A percentile compares a stretch with the other conserved stretches of the same genome.
These are phyloP conservation scores for Cyberlindnera maritima DNA, from an alignment of 805 yeast genomes.

Conservation along the genomic window DNA sequence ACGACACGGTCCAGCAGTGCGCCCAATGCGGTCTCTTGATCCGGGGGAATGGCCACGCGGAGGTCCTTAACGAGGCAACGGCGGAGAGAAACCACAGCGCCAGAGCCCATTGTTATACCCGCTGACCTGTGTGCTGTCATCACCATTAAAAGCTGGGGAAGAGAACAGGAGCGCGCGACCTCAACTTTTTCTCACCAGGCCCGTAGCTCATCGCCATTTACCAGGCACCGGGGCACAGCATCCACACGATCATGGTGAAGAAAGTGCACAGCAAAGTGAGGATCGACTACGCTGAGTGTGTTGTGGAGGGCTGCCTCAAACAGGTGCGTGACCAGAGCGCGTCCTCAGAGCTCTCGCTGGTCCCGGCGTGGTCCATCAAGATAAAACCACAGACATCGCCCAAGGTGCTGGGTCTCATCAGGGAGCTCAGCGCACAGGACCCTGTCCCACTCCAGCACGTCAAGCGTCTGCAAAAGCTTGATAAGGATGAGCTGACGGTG, in stretches of 20 bases:
- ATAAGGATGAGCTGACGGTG: conserved; percentile 32
- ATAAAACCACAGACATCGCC: conserved; percentile 37
- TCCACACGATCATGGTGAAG: conserved; percentile 33
- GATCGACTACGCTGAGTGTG: conserved; percentile 46
- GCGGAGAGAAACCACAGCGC: not conserved
- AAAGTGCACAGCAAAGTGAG: conserved; percentile 31
- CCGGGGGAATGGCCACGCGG: not conserved
- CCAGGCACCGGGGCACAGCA: too few relatives aligned
- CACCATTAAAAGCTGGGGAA: not conserved
- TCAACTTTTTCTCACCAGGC: not conserved
- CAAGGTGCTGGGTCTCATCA: conserved; percentile 24
- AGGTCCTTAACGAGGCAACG: not conserved
- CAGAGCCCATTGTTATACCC: not conserved
- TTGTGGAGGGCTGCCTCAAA: conserved; percentile 41
- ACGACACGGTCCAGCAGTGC: conserved; percentile 5
- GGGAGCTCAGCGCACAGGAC: conserved; percentile 26
- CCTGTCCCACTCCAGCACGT: conserved; percentile 38
- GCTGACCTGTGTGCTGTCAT: too few relatives aligned
- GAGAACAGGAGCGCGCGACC: not conserved
- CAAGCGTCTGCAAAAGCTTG: conserved; percentile 50
- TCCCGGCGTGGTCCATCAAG: conserved; percentile 47
- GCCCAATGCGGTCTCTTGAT: not conserved
- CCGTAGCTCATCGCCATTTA: not conserved
- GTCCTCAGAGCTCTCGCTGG: conserved; percentile 27
- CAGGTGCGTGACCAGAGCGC: conserved; percentile 37